Percentiles rank a stretch among this genome's conserved stretches.
These are phyloP conservation scores for Camellia sinensis DNA, from an alignment of 148 eudicot species.

Conservation along the genomic window DNA sequence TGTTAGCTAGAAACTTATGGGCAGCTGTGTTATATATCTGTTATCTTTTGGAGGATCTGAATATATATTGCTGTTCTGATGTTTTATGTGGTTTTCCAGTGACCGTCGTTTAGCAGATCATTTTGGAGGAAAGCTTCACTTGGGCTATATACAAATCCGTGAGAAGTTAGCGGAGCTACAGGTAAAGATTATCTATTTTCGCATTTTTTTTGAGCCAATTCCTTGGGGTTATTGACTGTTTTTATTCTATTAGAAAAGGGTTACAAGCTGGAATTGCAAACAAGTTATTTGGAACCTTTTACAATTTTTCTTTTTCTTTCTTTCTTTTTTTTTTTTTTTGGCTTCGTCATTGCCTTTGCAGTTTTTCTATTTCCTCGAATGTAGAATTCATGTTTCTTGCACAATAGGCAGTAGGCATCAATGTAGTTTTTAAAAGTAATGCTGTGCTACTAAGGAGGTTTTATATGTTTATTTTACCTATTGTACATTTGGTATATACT, in stretches of 20 bases:
- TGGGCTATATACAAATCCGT: constrained; percentile 98
- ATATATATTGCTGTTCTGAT: background rate
- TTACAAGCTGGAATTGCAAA: background rate
- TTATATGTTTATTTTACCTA: constrained; percentile 12
- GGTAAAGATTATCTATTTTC: constrained; percentile 37
- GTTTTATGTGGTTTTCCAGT: constrained; percentile 53
- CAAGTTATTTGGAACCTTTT: background rate
- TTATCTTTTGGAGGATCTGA: constrained; percentile 1
- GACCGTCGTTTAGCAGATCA: constrained; percentile 98
- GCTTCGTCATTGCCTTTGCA: background rate
- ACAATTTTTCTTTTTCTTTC: background rate
- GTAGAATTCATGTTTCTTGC: background rate
- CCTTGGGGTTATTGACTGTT: background rate
- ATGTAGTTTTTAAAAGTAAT: background rate
- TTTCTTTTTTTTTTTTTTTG: no score
- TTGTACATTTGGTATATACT: constrained; percentile 17
- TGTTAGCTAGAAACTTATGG: constrained; percentile 41
- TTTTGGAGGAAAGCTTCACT: constrained; percentile 97
- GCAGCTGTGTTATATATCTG: constrained; percentile 14
- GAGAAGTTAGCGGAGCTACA: constrained; percentile 88
- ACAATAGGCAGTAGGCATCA: background rate
- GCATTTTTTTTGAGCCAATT: background rate
- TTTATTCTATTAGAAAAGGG: background rate
- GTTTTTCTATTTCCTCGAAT: constrained; percentile 5
- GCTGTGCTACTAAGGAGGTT: background rate